Conservation (phyloP, 306 rosid species). For the Cucurbita moschata region DNA sequence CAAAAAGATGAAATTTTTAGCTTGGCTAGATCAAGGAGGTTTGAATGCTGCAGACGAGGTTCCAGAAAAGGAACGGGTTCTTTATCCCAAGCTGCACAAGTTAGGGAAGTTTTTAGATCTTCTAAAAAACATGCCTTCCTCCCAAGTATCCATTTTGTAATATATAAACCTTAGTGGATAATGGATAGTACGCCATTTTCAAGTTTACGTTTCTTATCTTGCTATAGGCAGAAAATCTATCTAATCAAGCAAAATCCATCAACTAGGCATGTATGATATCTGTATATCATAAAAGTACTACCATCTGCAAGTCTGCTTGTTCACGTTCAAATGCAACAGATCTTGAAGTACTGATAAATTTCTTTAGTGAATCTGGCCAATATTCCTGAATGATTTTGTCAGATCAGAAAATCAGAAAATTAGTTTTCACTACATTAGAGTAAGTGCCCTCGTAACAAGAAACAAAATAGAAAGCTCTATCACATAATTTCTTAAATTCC, state of each 20-base stretch:
- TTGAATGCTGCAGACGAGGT: not conserved
- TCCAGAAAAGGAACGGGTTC: not conserved
- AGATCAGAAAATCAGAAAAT: not conserved
- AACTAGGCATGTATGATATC: not conserved
- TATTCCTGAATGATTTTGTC: conserved; percentile 33
- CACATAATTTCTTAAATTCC: not conserved
- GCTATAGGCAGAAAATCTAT: not conserved
- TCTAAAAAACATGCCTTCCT: not conserved
- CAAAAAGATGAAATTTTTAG: not conserved
- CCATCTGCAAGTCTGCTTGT: conserved; percentile 44
- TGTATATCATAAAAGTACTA: conserved; percentile 13
- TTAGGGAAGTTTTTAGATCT: not conserved
- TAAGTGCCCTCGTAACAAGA: not conserved
- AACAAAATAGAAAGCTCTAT: not conserved
- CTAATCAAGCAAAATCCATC: not conserved
- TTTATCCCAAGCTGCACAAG: not conserved
- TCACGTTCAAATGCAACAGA: conserved; percentile 53
- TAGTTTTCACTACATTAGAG: not conserved
- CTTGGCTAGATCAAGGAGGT: not conserved
- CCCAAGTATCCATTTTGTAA: not conserved
- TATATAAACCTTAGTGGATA: not conserved
- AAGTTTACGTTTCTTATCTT: not conserved
- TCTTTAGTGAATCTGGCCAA: conserved; percentile 68
- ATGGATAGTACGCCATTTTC: not conserved
- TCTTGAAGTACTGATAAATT: conserved; percentile 34